These are phyloP conservation scores for Paraconiothyrium brasiliense DNA, from an alignment of 2,329 filamentous ascomycete species.

Conservation along the genomic window DNA sequence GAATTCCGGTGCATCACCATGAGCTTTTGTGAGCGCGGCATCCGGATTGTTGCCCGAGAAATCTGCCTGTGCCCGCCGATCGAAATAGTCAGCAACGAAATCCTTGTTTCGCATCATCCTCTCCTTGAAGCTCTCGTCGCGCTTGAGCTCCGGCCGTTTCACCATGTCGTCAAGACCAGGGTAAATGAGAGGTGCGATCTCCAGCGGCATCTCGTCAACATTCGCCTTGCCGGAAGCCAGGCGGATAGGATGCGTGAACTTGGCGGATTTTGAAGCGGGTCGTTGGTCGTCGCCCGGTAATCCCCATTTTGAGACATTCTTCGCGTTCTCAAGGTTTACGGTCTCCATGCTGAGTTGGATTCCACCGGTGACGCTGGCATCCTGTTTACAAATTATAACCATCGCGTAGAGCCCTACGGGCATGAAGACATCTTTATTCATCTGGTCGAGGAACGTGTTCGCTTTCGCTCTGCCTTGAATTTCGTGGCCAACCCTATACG, in stretches of 20 bases:
- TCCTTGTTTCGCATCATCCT: conserved; percentile 45
- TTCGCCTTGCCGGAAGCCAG: conserved; percentile 33
- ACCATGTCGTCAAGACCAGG: conserved; percentile 46
- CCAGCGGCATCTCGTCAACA: conserved; percentile 51
- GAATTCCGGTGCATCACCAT: conserved; percentile 47
- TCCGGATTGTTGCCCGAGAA: conserved; percentile 54
- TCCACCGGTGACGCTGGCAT: conserved; percentile 52
- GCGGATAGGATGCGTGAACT: conserved; percentile 24
- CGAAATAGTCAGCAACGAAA: conserved; percentile 60
- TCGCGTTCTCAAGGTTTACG: conserved; percentile 43
- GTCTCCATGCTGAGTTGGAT: conserved; percentile 49
- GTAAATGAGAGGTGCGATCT: conserved; percentile 53
- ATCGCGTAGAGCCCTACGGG: conserved; percentile 65
- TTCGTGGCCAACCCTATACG: conserved; percentile 56
- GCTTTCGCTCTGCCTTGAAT: conserved; percentile 51
- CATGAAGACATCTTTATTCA: conserved; percentile 67
- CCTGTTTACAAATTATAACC: conserved; percentile 63
- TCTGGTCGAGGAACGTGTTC: conserved; percentile 64
- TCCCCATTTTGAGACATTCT: conserved; percentile 26
- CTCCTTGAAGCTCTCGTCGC: conserved; percentile 32
- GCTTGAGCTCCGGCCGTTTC: conserved; percentile 19
- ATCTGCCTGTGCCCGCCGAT: conserved; percentile 58
- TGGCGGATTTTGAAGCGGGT: conserved; percentile 30
- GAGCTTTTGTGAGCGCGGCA: conserved; percentile 38
- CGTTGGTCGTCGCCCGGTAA: conserved; percentile 45